phyloP scores from a whole-genome alignment of 805 yeast genomes.

The Lipomyces yamadae region DNA sequence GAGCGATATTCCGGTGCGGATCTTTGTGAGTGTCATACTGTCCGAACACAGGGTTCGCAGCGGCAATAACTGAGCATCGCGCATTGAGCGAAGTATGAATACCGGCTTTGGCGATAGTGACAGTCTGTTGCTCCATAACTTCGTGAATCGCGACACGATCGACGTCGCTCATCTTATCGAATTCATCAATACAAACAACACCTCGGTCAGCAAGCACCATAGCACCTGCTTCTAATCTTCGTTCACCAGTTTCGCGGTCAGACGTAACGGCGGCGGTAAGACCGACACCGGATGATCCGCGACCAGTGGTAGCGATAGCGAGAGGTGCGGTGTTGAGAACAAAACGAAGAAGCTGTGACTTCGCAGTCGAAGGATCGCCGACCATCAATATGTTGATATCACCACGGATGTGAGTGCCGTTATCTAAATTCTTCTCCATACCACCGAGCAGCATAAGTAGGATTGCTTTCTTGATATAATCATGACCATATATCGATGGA shows the following conservation, averaged over 20 bases:
- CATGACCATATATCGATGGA: conserved; percentile 94
- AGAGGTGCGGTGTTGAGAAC: conserved; percentile 92
- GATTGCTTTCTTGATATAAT: conserved; percentile 87
- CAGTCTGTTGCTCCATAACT: conserved; percentile 99
- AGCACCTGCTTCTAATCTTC: conserved; percentile 97
- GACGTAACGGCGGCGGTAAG: conserved; percentile 97
- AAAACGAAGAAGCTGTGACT: conserved; percentile 91
- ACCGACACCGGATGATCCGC: conserved; percentile 99
- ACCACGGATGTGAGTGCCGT: conserved; percentile 97
- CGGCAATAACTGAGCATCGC: conserved; percentile 94
- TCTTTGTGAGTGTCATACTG: conserved; percentile 95
- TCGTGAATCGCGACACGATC: conserved; percentile 99
- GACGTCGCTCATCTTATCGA: conserved; percentile 95
- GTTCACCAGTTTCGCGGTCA: conserved; percentile 95
- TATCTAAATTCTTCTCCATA: conserved; percentile 86
- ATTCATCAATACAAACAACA: conserved; percentile 97
- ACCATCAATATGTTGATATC: conserved; percentile 95
- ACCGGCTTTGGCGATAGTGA: conserved; percentile 97
- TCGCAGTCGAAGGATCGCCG: conserved; percentile 98
- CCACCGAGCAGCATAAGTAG: conserved; percentile 91
- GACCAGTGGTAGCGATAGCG: conserved; percentile 97
- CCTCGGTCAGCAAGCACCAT: conserved; percentile 99
- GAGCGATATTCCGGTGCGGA: conserved; percentile 94
- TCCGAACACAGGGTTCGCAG: conserved; percentile 97
- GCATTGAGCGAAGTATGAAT: conserved; percentile 96